Evolutionary conservation across 2,329 filamentous ascomycete species (phyloP), one percentile per base, ranked within the genome.

Genomic region (Aspergillus flavus): DNA sequence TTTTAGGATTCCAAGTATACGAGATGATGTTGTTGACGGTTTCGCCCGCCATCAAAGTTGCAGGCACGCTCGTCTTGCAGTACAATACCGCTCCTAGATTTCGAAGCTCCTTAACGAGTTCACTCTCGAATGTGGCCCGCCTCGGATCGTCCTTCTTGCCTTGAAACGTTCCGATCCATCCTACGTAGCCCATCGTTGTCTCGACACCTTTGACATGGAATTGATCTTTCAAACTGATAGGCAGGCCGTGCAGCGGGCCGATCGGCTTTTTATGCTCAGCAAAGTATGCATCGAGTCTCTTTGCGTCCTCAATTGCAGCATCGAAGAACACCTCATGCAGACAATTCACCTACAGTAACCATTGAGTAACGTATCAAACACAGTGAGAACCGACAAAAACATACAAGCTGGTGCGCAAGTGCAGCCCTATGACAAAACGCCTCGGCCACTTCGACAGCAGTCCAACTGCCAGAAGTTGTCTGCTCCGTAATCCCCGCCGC

Each of bases 91-190:
- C 86, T 1, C 86, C 86, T 0, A 84, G 75, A 6, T 75, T 76
- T 10, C 84, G 78, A 16, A 89, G 75, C 67, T 86, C 83, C 28
- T 74, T 76, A 3, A 88, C 86, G 70, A 89, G 82, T 66, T 88
- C 83, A 55, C 85, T 87, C 75, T 90, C 81, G 66, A 83, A 83
- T 48, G 80, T 69, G 3, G 73, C 72, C 75, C 76, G 77, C 79
- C 86, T 70, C 79, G 84, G 36, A 79, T 82, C 63, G 78, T 84
- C 81, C 63, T 82, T 82, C 48, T 81, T 76, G 57, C 85, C 87
- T 73, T 89, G 76, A 66, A 88, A 85, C 0, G 84, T 85, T 7
- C 83, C 84, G n/a, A 89, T 84, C 83, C 87, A 88, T n/a, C 87
- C 86, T 28, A 89, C 80, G 69, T 89, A 90, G 14, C 87, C 87